Evolutionary conservation across 305 asterid species (phyloP), one percentile per base, ranked within the genome.

Genomic region (Plantago lanceolata): DNA sequence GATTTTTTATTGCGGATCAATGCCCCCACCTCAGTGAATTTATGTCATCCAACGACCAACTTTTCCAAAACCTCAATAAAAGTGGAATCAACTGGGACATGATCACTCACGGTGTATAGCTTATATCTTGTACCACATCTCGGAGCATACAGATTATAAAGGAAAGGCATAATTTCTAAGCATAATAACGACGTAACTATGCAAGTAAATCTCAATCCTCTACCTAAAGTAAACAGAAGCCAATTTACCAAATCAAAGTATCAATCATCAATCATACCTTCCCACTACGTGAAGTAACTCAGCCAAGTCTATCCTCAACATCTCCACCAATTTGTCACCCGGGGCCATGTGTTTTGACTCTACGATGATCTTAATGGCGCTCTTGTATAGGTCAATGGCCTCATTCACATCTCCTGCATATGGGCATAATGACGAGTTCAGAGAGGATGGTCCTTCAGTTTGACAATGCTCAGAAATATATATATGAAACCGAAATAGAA

Each of bases 241-340:
- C 15, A 20, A 53, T 11, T 56, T 57, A 52, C 37, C 57, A 28
- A 29, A n/a, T 49, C 48, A 54, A 63, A 35, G n/a, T n/a, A n/a
- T n/a, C n/a, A n/a, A n/a, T n/a, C 62, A 16, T 40, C 48, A 55
- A 19, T 59, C 73, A 68, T 75, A 91, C 98, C 98, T 86, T 74
- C 98, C 96, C 49, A 71, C 88, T 16, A 63, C 76, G 64, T 91
- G 98, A 71, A 91, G 95, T 68, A 91, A 73, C 78, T 89, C 98
- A 20, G 96, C 94, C 78, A 91, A 79, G 67, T 91, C 98, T 53
- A 81, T 73, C 70, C 90, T 83, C 82, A 89, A 77, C 86, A 79
- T 86, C 80, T 88, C 93, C 87, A 86, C 75, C 72, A 78, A 69
- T 64, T 62, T 61, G 21, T 85, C 87, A 57, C 83, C 87, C 53